A percentile compares a stretch with the other conserved stretches of the same genome.
Evolutionary conservation across 1,284 basidiomycete species (phyloP).

Genomic region (Irpex rosettiformis): DNA sequence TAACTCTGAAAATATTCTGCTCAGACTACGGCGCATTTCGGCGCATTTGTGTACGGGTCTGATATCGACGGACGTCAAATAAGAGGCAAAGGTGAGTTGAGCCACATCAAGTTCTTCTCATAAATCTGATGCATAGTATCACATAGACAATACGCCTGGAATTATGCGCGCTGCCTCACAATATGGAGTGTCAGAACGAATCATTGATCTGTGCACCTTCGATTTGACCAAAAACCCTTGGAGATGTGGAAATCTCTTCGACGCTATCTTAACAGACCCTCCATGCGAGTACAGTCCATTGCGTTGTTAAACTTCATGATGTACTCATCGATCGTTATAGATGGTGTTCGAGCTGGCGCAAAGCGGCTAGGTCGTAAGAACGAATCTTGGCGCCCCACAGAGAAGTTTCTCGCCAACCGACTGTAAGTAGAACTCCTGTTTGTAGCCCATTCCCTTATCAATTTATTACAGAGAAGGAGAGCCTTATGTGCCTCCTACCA

Average conservation of each 20-base stretch:
- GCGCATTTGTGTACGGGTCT: constrained; percentile 85
- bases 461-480: constrained; percentile 42
- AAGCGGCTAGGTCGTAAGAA: constrained; percentile 85
- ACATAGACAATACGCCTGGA: constrained; percentile 52
- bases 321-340: constrained; percentile 33
- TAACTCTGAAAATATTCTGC: neutral
- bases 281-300: constrained; percentile 61
- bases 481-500: constrained; percentile 83
- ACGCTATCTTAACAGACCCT: constrained; percentile 93
- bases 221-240: constrained; percentile 90
- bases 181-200: constrained; percentile 74
- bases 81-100: constrained; percentile 75
- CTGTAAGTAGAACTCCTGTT: constrained; percentile 20
- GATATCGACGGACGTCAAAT: constrained; percentile 98
- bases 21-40: constrained; percentile 84
- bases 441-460: neutral
- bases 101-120: neutral
- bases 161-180: constrained; percentile 81
- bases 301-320: neutral
- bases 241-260: constrained; percentile 85
- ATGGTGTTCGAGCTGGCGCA: constrained; percentile 95
- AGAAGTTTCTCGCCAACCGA: constrained; percentile 15
- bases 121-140: constrained; percentile 6
- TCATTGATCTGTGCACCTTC: constrained; percentile 86
- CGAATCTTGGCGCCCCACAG: constrained; percentile 2